Conservation (phyloP, 768 basidiomycete genomes). For the Glaciozyma martinii region DNA sequence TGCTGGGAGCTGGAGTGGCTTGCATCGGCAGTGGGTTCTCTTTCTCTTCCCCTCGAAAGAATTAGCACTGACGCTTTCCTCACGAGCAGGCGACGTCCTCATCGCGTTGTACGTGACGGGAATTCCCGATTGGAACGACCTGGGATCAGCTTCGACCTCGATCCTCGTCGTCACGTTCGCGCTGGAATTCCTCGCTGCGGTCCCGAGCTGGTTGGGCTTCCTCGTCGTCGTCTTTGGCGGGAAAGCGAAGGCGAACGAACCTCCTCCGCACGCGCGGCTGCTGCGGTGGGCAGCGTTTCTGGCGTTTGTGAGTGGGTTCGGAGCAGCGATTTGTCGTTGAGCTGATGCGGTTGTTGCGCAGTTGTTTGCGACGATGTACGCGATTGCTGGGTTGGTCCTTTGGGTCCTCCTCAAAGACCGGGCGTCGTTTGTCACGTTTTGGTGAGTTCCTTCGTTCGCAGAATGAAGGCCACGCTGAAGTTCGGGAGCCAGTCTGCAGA, state of each 20-base stretch:
- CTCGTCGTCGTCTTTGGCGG: neutral
- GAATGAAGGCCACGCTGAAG: neutral
- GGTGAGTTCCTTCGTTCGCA: neutral
- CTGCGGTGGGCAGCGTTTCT: neutral
- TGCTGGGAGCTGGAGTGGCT: neutral
- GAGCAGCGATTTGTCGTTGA: neutral
- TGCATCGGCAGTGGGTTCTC: constrained; percentile 10
- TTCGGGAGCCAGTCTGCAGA: neutral
- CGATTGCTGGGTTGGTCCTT: neutral
- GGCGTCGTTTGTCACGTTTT: constrained; percentile 17
- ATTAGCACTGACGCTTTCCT: neutral
- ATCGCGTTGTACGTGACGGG: constrained; percentile 22
- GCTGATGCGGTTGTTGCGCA: neutral
- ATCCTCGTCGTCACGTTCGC: constrained; percentile 6
- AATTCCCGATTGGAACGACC: neutral
- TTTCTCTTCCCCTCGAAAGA: neutral
- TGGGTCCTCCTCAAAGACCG: constrained; percentile 11
- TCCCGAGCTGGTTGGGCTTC: constrained; percentile 6
- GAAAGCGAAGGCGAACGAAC: neutral
- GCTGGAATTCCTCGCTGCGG: neutral
- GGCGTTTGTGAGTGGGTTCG: neutral
- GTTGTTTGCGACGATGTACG: constrained; percentile 8
- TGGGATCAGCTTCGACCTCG: constrained; percentile 6
- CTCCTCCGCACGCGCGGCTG: constrained; percentile 5
- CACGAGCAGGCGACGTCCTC: constrained; percentile 11